Conservation (phyloP, 148 eudicot genomes). For the Silene latifolia region DNA sequence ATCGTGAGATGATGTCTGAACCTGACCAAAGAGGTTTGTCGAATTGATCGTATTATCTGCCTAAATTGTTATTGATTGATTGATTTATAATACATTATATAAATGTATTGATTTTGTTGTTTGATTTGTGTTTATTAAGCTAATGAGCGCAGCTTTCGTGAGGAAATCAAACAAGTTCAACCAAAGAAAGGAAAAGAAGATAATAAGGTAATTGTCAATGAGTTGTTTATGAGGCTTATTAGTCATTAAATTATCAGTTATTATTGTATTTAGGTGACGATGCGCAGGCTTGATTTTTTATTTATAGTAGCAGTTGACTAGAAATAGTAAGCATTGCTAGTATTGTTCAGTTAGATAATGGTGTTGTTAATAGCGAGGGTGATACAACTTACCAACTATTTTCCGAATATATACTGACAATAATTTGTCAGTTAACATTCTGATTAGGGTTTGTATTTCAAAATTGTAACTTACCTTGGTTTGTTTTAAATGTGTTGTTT, state of each 20-base stretch:
- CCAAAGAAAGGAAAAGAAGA: constrained; percentile 27
- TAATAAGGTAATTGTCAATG: constrained; percentile 37
- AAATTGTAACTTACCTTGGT: not conserved
- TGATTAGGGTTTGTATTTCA: no score
- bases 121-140: constrained; percentile 27
- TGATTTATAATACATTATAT: not conserved
- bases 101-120: constrained; percentile 10
- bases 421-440: no score
- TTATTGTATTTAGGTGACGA: constrained; percentile 6
- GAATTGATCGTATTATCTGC: constrained; percentile 5
- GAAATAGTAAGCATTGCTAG: not conserved
- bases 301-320: not conserved
- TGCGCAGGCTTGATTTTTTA: not conserved
- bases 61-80: not conserved
- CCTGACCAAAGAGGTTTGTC: constrained; percentile 50
- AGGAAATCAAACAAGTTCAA: constrained; percentile 27
- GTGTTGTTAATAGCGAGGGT: not conserved
- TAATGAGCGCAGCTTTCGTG: constrained; percentile 17
- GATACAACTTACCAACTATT: not conserved
- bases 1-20: constrained; percentile 19
- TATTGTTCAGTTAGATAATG: not conserved
- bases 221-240: not conserved
- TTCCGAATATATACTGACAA: no score
- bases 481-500: not conserved
- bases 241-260: not conserved